Evolutionary conservation across 345 rosid genomes (phyloP).

Genomic region (Physaria fendleri): DNA sequence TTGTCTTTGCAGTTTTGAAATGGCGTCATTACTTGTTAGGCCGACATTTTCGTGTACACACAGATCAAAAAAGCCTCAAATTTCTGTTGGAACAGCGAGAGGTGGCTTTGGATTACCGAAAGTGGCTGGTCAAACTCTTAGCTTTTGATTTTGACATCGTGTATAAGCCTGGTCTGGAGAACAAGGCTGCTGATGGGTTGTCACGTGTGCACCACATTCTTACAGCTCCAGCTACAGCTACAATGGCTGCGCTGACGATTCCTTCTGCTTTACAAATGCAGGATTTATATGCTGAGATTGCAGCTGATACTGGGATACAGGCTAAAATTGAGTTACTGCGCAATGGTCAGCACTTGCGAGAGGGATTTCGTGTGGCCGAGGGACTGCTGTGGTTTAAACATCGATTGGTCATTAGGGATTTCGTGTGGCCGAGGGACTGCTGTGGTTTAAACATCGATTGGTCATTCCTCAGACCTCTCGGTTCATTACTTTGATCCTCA

Average conservation of each 20-base stretch:
- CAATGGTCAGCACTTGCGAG: too few relatives aligned
- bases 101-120: neutral
- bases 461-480: neutral
- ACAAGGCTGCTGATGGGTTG: neutral
- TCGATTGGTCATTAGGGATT: neutral
- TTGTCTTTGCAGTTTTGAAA: too few relatives aligned
- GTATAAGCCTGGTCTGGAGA: neutral
- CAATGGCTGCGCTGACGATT: too few relatives aligned
- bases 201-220: too few relatives aligned
- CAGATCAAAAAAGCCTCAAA: neutral
- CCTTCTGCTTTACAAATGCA: too few relatives aligned
- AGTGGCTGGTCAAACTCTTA: neutral
- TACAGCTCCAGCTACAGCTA: too few relatives aligned
- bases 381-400: neutral
- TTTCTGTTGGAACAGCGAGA: neutral
- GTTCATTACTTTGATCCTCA: neutral
- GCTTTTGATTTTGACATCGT: neutral
- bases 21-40: neutral
- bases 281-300: too few relatives aligned
- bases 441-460: neutral
- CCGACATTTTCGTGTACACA: neutral
- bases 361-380: too few relatives aligned
- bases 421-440: too few relatives aligned
- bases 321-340: too few relatives aligned
- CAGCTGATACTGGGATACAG: too few relatives aligned